phyloP scores from a whole-genome alignment of 2,329 filamentous ascomycete genomes.

The Clonostachys chloroleuca region DNA sequence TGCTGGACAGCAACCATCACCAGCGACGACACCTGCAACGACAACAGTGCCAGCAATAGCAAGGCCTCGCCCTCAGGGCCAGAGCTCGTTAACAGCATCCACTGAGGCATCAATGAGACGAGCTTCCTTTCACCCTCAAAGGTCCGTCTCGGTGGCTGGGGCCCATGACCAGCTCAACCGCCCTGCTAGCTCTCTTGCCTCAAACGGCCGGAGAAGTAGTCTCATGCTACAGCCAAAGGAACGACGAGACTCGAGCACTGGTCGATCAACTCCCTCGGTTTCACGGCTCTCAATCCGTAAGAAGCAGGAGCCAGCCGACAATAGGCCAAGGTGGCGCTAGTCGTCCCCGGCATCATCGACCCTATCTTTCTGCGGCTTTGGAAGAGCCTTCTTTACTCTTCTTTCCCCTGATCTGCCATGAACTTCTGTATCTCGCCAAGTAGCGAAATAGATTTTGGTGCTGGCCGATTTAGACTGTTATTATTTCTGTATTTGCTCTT shows the following conservation, averaged over 20 bases:
- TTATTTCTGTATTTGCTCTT: neutral
- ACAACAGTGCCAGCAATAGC: constrained; percentile 24
- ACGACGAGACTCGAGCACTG: constrained; percentile 26
- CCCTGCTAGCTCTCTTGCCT: constrained; percentile 53
- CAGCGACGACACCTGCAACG: too few species aligned
- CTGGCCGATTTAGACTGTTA: constrained; percentile 1
- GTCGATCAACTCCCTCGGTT: constrained; percentile 43
- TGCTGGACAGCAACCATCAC: too few species aligned
- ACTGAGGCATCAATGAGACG: constrained; percentile 32
- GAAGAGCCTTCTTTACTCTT: too few species aligned
- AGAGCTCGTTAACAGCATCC: constrained; percentile 38
- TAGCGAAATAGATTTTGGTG: constrained; percentile 9
- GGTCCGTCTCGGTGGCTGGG: constrained; percentile 20
- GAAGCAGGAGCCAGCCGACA: constrained; percentile 21
- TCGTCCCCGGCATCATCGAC: too few species aligned
- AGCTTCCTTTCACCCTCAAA: constrained; percentile 46
- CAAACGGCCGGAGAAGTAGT: constrained; percentile 42
- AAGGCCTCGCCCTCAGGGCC: constrained; percentile 36
- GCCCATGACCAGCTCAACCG: constrained; percentile 25
- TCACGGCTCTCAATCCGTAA: constrained; percentile 39
- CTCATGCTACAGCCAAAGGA: constrained; percentile 44
- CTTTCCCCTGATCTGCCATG: too few species aligned
- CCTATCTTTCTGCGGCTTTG: too few species aligned
- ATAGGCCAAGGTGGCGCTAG: constrained; percentile 45
- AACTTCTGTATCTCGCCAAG: too few species aligned